Evolutionary conservation across 2,329 filamentous ascomycete species (phyloP).

Genomic region (Blastomyces percursus): DNA sequence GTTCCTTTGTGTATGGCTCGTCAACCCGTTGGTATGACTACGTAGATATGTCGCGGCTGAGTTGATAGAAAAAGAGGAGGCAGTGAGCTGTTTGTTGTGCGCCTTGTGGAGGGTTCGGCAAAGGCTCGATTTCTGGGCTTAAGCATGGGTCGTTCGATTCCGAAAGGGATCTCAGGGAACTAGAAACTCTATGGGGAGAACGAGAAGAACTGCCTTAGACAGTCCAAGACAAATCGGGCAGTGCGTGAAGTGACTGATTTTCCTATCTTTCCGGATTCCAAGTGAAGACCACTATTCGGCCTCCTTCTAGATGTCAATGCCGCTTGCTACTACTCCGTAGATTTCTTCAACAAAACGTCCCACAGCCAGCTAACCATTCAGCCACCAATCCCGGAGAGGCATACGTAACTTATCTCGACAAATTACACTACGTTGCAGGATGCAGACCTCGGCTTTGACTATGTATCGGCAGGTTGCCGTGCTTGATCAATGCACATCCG

Average conservation of each 20-base stretch:
- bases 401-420: background rate
- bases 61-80: background rate
- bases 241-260: background rate
- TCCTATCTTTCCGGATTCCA: background rate
- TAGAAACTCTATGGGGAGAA: too few relatives aligned
- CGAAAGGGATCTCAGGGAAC: background rate
- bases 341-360: background rate
- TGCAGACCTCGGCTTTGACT: background rate
- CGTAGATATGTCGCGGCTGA: background rate
- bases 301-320: background rate
- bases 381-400: background rate
- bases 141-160: too few relatives aligned
- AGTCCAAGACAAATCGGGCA: background rate
- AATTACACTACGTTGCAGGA: background rate
- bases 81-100: background rate
- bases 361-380: background rate
- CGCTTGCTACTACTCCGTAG: background rate
- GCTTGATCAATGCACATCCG: background rate
- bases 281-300: background rate
- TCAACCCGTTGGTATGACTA: background rate
- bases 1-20: background rate
- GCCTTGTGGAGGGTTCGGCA: background rate
- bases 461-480: background rate
- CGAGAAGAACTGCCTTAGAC: background rate
- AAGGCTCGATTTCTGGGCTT: background rate